These are phyloP conservation scores for Lanmaoa pseudosensibilis DNA, from an alignment of 768 basidiomycete species.

Conservation along the genomic window DNA sequence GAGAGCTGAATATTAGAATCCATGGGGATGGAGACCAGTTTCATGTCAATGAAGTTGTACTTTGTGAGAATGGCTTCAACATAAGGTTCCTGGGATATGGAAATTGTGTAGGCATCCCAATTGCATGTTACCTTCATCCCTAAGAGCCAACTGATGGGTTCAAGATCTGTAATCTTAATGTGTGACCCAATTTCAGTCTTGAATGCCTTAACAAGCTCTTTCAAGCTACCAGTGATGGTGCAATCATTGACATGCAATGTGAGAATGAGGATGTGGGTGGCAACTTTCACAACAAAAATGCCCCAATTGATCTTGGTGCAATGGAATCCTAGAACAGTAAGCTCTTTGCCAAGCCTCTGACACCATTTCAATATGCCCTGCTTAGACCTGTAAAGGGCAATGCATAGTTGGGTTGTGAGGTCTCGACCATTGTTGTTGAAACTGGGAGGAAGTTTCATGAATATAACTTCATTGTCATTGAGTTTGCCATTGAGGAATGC, in stretches of 20 bases:
- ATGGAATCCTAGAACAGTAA: background rate
- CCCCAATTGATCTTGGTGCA: background rate
- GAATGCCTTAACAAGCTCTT: background rate
- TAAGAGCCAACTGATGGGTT: conserved; percentile 12
- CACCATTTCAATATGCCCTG: conserved; percentile 12
- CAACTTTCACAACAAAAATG: background rate
- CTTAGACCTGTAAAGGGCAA: conserved; percentile 9
- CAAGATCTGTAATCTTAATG: conserved; percentile 1
- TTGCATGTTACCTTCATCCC: conserved; percentile 8
- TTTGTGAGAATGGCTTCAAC: conserved; percentile 3
- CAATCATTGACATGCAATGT: conserved; percentile 7
- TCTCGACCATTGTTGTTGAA: conserved; percentile 1
- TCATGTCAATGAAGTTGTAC: conserved; percentile 1
- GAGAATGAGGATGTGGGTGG: background rate
- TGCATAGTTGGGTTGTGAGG: conserved; percentile 9
- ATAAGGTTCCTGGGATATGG: conserved; percentile 1
- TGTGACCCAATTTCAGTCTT: background rate
- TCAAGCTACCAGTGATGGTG: background rate
- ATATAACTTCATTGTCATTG: conserved; percentile 36
- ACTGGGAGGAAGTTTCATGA: conserved; percentile 43
- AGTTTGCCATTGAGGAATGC: background rate
- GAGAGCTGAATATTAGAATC: background rate
- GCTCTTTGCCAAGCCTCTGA: background rate
- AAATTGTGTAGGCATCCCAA: background rate
- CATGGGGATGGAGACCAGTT: conserved; percentile 1